Evolutionary conservation across 495 filamentous ascomycete genomes (phyloP).

Genomic region (Talaromyces borbonicus): DNA sequence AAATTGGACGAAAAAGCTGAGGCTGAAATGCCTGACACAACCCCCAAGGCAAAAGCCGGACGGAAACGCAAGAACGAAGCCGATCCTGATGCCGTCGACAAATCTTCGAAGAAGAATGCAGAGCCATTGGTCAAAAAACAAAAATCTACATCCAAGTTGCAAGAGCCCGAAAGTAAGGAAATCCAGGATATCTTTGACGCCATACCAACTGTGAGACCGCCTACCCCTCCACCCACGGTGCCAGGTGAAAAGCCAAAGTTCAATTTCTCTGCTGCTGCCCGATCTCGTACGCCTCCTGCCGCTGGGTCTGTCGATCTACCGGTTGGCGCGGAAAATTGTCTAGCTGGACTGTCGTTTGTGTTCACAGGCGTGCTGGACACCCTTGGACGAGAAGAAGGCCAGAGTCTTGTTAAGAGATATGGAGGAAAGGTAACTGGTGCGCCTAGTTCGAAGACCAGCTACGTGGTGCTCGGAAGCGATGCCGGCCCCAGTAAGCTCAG

Average conservation of each 20-base stretch:
- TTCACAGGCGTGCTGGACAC: constrained; percentile 82
- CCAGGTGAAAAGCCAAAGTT: constrained; percentile 57
- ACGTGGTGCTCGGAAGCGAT: constrained; percentile 81
- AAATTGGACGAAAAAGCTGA: constrained; percentile 34
- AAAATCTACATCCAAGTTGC: constrained; percentile 50
- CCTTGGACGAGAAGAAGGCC: constrained; percentile 75
- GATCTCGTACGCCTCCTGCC: constrained; percentile 47
- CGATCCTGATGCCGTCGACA: constrained; percentile 31
- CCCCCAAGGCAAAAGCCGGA: constrained; percentile 27
- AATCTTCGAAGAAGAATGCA: constrained; percentile 28
- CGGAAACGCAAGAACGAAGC: constrained; percentile 53
- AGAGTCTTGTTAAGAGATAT: constrained; percentile 79
- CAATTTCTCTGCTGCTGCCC: constrained; percentile 48
- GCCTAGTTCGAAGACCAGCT: constrained; percentile 87
- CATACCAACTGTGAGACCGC: constrained; percentile 70
- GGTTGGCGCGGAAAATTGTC: constrained; percentile 75
- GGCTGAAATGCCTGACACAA: constrained; percentile 38
- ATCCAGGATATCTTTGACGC: constrained; percentile 80
- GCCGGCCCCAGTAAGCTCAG: constrained; percentile 91
- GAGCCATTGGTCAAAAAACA: constrained; percentile 49
- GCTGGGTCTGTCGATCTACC: constrained; percentile 64
- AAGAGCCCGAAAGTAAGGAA: constrained; percentile 48
- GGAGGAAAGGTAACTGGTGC: constrained; percentile 82
- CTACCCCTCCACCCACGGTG: constrained; percentile 63
- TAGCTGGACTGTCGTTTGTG: constrained; percentile 91